Percentiles rank a stretch among this genome's conserved stretches.
Conservation (phyloP, 2,329 filamentous ascomycete genomes). For the Berkeleyomyces basicola region DNA sequence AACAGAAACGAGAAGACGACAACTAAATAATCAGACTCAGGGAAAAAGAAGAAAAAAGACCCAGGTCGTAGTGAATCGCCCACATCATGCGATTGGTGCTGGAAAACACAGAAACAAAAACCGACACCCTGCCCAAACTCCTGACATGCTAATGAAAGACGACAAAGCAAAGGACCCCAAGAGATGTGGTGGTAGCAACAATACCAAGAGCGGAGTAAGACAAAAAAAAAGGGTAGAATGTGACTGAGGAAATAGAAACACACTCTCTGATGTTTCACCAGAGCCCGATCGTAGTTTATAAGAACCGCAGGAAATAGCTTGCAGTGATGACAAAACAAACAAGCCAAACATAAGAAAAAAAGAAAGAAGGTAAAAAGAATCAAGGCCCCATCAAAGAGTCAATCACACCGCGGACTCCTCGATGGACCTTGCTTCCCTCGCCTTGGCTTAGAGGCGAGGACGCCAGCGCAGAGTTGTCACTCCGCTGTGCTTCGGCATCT, state of each 20-base stretch:
- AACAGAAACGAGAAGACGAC: too few species aligned
- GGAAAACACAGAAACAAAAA: not conserved
- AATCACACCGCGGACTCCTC: slow-evolving; percentile 17
- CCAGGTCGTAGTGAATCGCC: not conserved
- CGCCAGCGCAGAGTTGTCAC: not conserved
- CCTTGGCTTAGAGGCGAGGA: not conserved
- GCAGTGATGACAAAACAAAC: not conserved
- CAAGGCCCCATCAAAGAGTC: slow-evolving; percentile 36
- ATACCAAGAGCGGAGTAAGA: not conserved
- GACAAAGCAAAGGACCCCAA: too few species aligned
- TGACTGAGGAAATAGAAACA: not conserved
- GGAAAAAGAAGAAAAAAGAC: not conserved
- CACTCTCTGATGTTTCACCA: too few species aligned
- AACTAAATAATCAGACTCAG: too few species aligned
- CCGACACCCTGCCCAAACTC: not conserved
- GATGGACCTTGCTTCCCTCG: not conserved
- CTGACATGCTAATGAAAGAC: not conserved
- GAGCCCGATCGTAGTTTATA: not conserved
- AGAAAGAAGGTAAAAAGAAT: slow-evolving; percentile 11
- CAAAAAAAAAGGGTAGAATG: not conserved
- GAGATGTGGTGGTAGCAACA: too few species aligned
- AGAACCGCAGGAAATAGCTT: not conserved
- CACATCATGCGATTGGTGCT: not conserved
- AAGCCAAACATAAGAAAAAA: not conserved
- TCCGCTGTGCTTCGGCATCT: not conserved